These are phyloP conservation scores for Flammula alnicola DNA, from an alignment of 1,284 basidiomycete genomes.

Conservation along the genomic window DNA sequence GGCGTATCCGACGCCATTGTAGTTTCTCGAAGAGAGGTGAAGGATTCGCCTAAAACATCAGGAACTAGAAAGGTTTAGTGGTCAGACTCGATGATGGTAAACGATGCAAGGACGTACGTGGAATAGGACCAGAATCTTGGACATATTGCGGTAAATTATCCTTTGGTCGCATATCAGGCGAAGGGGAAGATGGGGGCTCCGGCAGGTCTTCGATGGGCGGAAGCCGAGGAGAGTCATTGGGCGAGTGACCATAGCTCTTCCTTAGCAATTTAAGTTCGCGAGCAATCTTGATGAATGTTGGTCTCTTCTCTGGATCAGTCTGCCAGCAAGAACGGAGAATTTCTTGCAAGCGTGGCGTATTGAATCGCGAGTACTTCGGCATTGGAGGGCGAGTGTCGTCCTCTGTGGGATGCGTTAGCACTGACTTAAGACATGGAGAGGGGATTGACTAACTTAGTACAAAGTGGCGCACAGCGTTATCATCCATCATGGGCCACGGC, in stretches of 20 bases:
- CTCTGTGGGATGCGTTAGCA: not conserved
- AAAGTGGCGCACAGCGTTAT: constrained; percentile 60
- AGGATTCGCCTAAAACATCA: constrained; percentile 23
- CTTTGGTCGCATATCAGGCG: constrained; percentile 40
- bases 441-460: constrained; percentile 57
- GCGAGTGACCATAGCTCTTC: constrained; percentile 28
- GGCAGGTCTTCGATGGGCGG: constrained; percentile 25
- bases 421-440: not conserved
- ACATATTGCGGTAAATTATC: constrained; percentile 27
- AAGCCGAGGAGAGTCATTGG: constrained; percentile 29
- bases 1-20: not conserved
- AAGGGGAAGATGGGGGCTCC: constrained; percentile 24
- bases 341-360: constrained; percentile 35
- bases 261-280: constrained; percentile 34
- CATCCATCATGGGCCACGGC: constrained; percentile 65
- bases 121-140: constrained; percentile 13
- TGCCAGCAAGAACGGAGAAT: constrained; percentile 40
- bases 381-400: constrained; percentile 7
- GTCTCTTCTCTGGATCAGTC: constrained; percentile 33
- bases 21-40: constrained; percentile 7
- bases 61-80: constrained; percentile 15
- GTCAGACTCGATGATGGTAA: not conserved
- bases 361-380: constrained; percentile 31
- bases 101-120: constrained; percentile 23
- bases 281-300: constrained; percentile 35